A percentile compares a stretch with the other conserved stretches of the same genome.
phyloP scores from a whole-genome alignment of 306 rosid species.

The Chamaecrista fasciculata region DNA sequence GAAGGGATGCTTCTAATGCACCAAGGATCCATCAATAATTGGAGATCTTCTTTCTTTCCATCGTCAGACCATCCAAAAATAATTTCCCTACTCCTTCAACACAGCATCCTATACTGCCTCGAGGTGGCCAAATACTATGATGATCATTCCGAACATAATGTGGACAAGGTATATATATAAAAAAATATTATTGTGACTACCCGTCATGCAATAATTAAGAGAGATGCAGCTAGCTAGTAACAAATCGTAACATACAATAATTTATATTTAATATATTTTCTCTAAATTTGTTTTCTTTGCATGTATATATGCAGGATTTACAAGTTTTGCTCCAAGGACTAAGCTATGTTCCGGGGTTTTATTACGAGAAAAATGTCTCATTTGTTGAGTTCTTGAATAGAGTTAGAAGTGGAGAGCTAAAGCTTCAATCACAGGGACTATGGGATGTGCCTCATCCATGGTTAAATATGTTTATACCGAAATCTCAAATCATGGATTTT shows the following conservation, averaged over 20 bases:
- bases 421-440: constrained; percentile 70
- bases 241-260: too few species aligned
- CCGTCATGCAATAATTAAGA: too few species aligned
- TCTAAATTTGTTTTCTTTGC: not conserved
- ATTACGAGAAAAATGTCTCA: constrained; percentile 60
- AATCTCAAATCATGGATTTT: constrained; percentile 58
- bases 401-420: constrained; percentile 70
- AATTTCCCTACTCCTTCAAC: constrained; percentile 43
- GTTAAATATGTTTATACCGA: constrained; percentile 78
- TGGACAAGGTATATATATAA: constrained; percentile 59
- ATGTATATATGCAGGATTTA: constrained; percentile 42
- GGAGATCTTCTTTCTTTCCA: constrained; percentile 97
- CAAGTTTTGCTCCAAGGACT: constrained; percentile 50
- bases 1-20: constrained; percentile 72
- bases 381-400: constrained; percentile 72
- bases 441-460: constrained; percentile 98
- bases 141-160: constrained; percentile 28
- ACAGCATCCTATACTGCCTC: constrained; percentile 64
- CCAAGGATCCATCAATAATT: constrained; percentile 71
- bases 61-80: constrained; percentile 60
- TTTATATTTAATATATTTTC: too few species aligned
- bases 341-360: constrained; percentile 54
- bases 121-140: constrained; percentile 76
- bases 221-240: too few species aligned
- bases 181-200: too few species aligned